Base-by-base conservation (phyloP, 768 basidiomycete genomes). In the Megacollybia marginata region DNA sequence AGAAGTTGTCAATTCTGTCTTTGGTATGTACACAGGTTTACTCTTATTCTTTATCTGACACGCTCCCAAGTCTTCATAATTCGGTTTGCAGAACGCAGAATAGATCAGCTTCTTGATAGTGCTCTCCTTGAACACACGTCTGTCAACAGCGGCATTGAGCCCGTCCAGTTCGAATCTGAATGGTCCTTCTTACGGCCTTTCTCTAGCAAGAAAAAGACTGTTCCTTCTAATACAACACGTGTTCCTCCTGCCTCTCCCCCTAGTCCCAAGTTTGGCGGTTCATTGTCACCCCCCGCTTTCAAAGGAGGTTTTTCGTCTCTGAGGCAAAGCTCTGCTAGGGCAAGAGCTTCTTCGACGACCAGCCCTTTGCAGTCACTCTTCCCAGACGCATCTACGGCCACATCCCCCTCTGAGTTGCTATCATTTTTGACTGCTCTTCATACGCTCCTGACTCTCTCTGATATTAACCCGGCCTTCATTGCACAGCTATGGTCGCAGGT, bases 401-500 rank as follows among this genome's bases (percentile, higher is more conserved):
- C 70, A 12, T 73, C 78, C 2, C 68, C 78, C 10, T 58, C 57
- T 42, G 80, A 85, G 42, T 65, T 98, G 48, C 87, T 84, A 13
- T 74, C 83, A 1, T 85, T 95, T 62, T 74, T 99, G 40, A 88
- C 90, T 3, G 85, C 89, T 19, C 72, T 97, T 5, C 85, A 98
- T 50, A 82, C 87, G 11, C 68, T 98, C 32, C 73, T 99, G 13
- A 78, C 82, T 18, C 69, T 92, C 35, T 91, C 94, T 44, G 88
- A 93, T 50, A 80, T 97, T 55, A 97, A 97, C 61, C 92, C 96
- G 12, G 83, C 79, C 8, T 71, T 97, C 15, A 83, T 83, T 46
- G 83, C 86, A 6, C 96, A 99, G 63, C 75, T 94, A 46, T 95
- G 93, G 83, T 94, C 92, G 1, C 96, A 99, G 66, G 82, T 96